phyloP scores from a whole-genome alignment of 2,329 filamentous ascomycete species.

The Cladosporium sphaerospermum region DNA sequence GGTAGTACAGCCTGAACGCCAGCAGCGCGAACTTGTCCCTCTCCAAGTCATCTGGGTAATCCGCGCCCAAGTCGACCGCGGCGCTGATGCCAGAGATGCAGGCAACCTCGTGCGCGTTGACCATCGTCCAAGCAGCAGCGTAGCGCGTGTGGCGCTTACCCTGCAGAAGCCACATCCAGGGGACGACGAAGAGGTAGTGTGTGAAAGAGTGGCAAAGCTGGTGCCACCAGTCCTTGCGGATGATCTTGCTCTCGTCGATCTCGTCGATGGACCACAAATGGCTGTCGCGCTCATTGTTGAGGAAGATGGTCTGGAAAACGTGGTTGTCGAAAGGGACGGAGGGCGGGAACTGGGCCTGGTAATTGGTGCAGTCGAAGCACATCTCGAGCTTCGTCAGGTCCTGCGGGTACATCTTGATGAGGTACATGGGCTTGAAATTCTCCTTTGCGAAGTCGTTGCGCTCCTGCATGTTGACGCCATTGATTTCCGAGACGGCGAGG shows the following conservation, averaged over 20 bases:
- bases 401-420: conserved; percentile 53
- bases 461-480: conserved; percentile 35
- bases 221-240: conserved; percentile 62
- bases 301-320: conserved; percentile 65
- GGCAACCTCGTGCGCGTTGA: conserved; percentile 65
- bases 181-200: conserved; percentile 60
- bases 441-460: conserved; percentile 43
- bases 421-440: conserved; percentile 59
- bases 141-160: conserved; percentile 57
- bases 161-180: conserved; percentile 66
- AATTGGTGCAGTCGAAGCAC: conserved; percentile 70
- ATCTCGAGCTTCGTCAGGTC: conserved; percentile 53
- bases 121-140: conserved; percentile 62
- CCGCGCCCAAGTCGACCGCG: conserved; percentile 61
- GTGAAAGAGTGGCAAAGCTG: conserved; percentile 59
- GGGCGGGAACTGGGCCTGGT: conserved; percentile 63
- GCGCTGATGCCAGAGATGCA: conserved; percentile 66
- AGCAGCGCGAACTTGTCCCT: conserved; percentile 56
- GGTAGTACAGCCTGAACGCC: conserved; percentile 56
- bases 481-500: conserved; percentile 38
- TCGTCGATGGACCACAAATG: conserved; percentile 55
- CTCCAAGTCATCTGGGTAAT: conserved; percentile 57
- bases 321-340: conserved; percentile 51
- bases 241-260: conserved; percentile 55
- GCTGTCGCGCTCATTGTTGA: conserved; percentile 51